Evolutionary conservation across 768 basidiomycete genomes (phyloP).

Genomic region (Tulasnella calospora): DNA sequence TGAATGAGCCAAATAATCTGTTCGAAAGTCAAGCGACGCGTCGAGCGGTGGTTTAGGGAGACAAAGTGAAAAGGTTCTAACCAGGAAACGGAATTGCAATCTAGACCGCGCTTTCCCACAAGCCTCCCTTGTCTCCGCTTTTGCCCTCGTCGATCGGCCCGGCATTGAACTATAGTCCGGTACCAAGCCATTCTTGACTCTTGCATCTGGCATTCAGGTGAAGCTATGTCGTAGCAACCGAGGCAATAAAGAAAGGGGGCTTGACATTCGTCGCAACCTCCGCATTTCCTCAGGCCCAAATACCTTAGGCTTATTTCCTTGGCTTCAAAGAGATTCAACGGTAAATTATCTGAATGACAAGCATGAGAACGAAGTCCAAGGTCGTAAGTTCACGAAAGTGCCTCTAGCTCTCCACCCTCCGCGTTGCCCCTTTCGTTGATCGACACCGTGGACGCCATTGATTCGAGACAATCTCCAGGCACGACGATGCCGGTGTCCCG

Average conservation of each 20-base stretch:
- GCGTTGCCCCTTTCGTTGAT: no score
- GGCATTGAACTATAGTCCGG: not conserved
- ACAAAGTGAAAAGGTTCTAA: not conserved
- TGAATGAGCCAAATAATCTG: not conserved
- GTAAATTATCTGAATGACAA: not conserved
- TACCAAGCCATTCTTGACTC: not conserved
- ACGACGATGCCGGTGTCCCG: not conserved
- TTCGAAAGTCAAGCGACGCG: not conserved
- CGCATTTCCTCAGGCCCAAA: not conserved
- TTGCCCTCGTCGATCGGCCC: not conserved
- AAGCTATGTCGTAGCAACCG: not conserved
- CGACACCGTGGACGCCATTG: no score
- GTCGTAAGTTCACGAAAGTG: no score
- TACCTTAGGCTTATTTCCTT: not conserved
- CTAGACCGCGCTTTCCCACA: conserved; percentile 7
- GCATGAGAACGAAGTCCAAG: not conserved
- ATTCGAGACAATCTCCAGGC: not conserved
- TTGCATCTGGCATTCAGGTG: not conserved
- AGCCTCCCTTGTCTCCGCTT: not conserved
- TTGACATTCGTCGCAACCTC: not conserved
- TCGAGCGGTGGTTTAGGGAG: not conserved
- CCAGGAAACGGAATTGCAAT: conserved; percentile 4
- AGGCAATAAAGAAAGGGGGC: no score
- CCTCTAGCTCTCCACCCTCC: no score
- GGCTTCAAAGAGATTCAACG: not conserved